Conservation (phyloP, 129 eudicot species). For the Escallonia herrerae region DNA sequence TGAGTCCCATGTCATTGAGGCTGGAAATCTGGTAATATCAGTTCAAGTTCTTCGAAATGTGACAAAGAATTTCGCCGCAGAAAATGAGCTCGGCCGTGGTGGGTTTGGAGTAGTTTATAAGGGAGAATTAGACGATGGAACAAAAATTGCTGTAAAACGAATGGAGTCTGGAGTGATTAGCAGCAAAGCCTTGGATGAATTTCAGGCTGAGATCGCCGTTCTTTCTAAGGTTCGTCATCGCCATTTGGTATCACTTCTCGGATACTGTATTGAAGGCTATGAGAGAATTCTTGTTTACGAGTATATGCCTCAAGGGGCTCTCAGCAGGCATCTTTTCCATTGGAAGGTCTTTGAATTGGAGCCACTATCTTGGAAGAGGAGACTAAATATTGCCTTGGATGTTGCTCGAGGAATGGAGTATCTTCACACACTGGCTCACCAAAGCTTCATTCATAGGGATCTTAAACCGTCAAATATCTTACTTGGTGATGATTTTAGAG, state of each 20-base stretch:
- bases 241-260: slow-evolving; percentile 84
- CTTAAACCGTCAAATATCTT: slow-evolving; percentile 89
- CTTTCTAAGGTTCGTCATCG: slow-evolving; percentile 88
- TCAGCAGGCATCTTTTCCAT: slow-evolving; percentile 76
- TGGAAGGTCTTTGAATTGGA: slow-evolving; percentile 61
- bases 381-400: slow-evolving; percentile 90
- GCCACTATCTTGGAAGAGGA: slow-evolving; percentile 90
- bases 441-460: slow-evolving; percentile 90
- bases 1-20: slow-evolving; percentile 53
- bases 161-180: slow-evolving; percentile 77
- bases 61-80: slow-evolving; percentile 71
- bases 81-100: slow-evolving; percentile 86
- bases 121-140: slow-evolving; percentile 96
- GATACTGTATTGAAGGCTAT: slow-evolving; percentile 64
- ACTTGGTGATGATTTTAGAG: slow-evolving; percentile 91
- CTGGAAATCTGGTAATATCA: slow-evolving; percentile 62
- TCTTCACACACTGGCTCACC: slow-evolving; percentile 84
- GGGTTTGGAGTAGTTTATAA: slow-evolving; percentile 94
- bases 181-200: slow-evolving; percentile 71
- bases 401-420: slow-evolving; percentile 99
- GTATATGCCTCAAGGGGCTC: slow-evolving; percentile 93
- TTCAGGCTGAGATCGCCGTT: slow-evolving; percentile 74
- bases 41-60: slow-evolving; percentile 76
- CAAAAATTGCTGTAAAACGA: slow-evolving; percentile 82
- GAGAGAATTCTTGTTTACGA: slow-evolving; percentile 81